Evolutionary conservation across 495 filamentous ascomycete genomes (phyloP).

Genomic region (Podospora conica): DNA sequence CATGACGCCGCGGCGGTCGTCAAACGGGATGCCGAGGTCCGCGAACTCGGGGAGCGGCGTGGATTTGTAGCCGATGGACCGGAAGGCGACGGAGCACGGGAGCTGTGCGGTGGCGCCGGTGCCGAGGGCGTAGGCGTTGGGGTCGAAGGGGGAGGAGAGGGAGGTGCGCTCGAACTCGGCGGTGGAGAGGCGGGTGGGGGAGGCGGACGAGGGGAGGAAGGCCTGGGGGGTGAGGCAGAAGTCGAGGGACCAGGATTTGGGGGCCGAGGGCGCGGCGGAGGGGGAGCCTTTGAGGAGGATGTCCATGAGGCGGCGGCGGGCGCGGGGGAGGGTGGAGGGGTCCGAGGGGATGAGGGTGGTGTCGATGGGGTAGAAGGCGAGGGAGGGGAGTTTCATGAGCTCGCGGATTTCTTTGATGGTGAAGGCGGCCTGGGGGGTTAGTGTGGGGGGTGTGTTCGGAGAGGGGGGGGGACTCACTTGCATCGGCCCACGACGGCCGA

Average conservation of each 20-base stretch:
- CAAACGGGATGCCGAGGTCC: slow-evolving; percentile 75
- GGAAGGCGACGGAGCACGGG: slow-evolving; percentile 66
- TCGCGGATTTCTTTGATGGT: slow-evolving; percentile 92
- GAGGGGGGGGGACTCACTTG: slow-evolving; percentile 47
- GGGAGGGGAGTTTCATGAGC: slow-evolving; percentile 66
- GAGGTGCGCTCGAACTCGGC: slow-evolving; percentile 62
- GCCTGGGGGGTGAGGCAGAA: slow-evolving; percentile 71
- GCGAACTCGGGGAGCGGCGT: slow-evolving; percentile 66
- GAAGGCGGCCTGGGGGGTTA: slow-evolving; percentile 62
- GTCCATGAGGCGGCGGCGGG: slow-evolving; percentile 69
- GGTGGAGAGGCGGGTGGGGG: slow-evolving; percentile 45
- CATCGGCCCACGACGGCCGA: slow-evolving; percentile 81
- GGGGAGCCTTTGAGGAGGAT: slow-evolving; percentile 68
- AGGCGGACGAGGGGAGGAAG: slow-evolving; percentile 50
- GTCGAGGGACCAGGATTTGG: slow-evolving; percentile 73
- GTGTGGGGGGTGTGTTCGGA: slow-evolving; percentile 3
- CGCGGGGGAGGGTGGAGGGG: slow-evolving; percentile 58
- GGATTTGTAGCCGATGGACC: slow-evolving; percentile 88
- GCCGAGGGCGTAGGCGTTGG: slow-evolving; percentile 46
- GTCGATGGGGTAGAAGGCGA: slow-evolving; percentile 66
- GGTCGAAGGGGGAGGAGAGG: slow-evolving; percentile 42
- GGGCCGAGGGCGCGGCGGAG: slow-evolving; percentile 22
- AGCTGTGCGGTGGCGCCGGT: slow-evolving; percentile 39
- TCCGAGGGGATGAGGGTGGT: slow-evolving; percentile 57
- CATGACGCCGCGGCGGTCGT: slow-evolving; percentile 64